Percentiles rank a stretch among this genome's conserved stretches.
phyloP scores from a whole-genome alignment of 2,329 filamentous ascomycete genomes.

The Hymenoscyphus infarciens region DNA sequence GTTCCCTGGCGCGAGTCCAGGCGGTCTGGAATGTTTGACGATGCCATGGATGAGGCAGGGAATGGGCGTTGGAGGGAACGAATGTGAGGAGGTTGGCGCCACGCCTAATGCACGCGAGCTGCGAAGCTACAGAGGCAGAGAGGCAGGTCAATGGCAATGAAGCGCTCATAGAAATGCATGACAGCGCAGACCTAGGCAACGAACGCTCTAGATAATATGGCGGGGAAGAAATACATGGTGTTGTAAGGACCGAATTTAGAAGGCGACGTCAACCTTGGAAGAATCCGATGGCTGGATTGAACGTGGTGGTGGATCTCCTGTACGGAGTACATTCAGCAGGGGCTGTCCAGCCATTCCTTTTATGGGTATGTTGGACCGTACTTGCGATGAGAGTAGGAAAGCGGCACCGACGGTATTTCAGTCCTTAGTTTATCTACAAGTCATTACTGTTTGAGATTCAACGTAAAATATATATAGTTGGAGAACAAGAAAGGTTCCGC shows the following conservation, averaged over 20 bases:
- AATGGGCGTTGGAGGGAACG: neutral
- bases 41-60: conserved; percentile 16
- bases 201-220: neutral
- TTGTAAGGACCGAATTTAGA: neutral
- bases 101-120: neutral
- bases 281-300: neutral
- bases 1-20: conserved; percentile 18
- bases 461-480: no score
- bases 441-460: neutral
- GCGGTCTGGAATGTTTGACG: conserved; percentile 14
- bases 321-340: neutral
- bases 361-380: neutral
- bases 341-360: neutral
- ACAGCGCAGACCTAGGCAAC: conserved; percentile 1
- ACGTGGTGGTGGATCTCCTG: conserved; percentile 2
- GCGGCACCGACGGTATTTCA: neutral
- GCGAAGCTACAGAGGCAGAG: conserved; percentile 1
- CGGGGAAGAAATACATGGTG: conserved; percentile 3
- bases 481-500: no score
- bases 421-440: neutral
- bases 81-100: conserved; percentile 3
- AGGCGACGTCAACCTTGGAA: neutral
- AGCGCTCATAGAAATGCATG: conserved; percentile 1
- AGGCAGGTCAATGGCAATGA: conserved; percentile 11
- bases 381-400: neutral